Conservation (phyloP, 2,329 filamentous ascomycete species). For the Pestalotiopsis sp. region DNA sequence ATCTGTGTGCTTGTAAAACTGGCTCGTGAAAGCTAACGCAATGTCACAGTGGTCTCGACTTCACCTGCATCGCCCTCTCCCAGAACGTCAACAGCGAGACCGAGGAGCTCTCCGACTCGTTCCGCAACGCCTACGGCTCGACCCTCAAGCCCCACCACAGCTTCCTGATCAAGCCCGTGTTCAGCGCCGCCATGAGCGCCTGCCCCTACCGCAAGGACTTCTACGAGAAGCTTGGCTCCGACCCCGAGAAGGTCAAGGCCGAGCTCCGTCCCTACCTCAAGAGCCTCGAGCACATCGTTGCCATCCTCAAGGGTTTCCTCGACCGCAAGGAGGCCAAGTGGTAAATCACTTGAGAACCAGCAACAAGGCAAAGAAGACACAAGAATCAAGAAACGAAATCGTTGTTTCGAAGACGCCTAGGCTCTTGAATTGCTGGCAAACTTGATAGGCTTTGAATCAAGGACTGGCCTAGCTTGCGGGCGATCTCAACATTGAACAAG, state of each 20-base stretch:
- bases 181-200: slow-evolving; percentile 89
- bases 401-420: not conserved
- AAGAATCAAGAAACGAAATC: not conserved
- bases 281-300: slow-evolving; percentile 77
- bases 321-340: slow-evolving; percentile 61
- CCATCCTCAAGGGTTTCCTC: slow-evolving; percentile 69
- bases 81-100: slow-evolving; percentile 70
- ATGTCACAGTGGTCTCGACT: slow-evolving; percentile 77
- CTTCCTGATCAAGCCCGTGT: slow-evolving; percentile 88
- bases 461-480: not conserved
- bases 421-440: not conserved
- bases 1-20: not conserved
- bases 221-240: slow-evolving; percentile 80
- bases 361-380: too few relatives aligned
- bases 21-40: not conserved
- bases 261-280: slow-evolving; percentile 73
- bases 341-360: slow-evolving; percentile 33
- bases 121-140: slow-evolving; percentile 80
- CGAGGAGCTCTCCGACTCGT: slow-evolving; percentile 83
- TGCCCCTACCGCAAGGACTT: slow-evolving; percentile 94
- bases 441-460: not conserved
- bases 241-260: slow-evolving; percentile 62
- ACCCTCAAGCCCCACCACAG: slow-evolving; percentile 93
- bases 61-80: slow-evolving; percentile 83
- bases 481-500: not conserved